These are phyloP conservation scores for Ottelia alismoides DNA, from an alignment of 106 monocot genomes.

Conservation along the genomic window DNA sequence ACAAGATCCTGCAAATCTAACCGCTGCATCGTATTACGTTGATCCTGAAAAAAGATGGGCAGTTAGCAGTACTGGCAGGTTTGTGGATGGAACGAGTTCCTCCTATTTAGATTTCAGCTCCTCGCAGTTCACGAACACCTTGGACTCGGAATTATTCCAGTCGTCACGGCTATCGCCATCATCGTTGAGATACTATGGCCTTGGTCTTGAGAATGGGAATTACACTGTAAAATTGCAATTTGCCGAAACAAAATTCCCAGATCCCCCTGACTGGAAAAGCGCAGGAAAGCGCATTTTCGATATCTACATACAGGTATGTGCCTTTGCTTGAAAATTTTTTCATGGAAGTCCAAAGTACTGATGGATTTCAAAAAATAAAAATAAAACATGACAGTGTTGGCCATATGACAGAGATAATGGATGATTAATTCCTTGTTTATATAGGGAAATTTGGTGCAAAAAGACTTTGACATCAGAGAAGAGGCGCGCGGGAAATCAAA, in stretches of 20 bases:
- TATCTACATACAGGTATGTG: constrained; percentile 87
- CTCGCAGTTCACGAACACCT: constrained; percentile 50
- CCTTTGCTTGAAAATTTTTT: too few species aligned
- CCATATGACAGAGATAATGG: too few species aligned
- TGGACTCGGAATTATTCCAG: constrained; percentile 65
- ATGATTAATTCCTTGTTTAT: too few species aligned
- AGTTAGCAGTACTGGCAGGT: constrained; percentile 55
- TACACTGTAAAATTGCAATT: constrained; percentile 58
- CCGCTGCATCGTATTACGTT: constrained; percentile 62
- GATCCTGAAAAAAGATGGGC: constrained; percentile 39
- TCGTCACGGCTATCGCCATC: constrained; percentile 64
- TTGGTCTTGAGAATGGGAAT: constrained; percentile 81
- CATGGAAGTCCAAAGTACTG: too few species aligned
- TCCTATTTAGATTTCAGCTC: constrained; percentile 26
- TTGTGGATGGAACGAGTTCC: constrained; percentile 21
- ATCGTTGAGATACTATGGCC: constrained; percentile 77
- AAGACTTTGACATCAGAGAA: too few species aligned
- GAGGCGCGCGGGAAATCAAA: too few species aligned
- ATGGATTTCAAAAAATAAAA: too few species aligned
- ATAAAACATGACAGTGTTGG: too few species aligned
- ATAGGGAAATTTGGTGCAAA: too few species aligned
- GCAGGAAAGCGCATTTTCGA: constrained; percentile 68
- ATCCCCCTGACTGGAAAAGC: constrained; percentile 42
- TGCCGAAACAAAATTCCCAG: constrained; percentile 32
- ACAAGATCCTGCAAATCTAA: constrained; percentile 30